These are phyloP conservation scores for Zizania palustris DNA, from an alignment of 202 grass and related monocot species.

Conservation along the genomic window DNA sequence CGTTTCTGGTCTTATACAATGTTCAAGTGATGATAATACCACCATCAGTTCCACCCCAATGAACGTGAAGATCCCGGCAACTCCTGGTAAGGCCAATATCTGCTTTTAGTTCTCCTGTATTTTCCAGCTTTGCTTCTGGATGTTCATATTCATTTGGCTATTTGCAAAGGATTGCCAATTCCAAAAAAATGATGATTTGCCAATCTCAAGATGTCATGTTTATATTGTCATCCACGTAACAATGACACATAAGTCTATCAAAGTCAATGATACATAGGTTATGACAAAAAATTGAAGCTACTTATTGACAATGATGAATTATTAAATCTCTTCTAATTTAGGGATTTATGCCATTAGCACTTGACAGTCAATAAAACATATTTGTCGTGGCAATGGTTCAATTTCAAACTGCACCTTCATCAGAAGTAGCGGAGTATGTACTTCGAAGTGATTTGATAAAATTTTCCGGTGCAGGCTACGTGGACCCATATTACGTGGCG, in stretches of 20 bases:
- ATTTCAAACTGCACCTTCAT: background rate
- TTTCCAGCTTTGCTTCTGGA: background rate
- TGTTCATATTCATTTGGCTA: background rate
- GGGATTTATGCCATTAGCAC: background rate
- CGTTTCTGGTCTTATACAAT: constrained; percentile 58
- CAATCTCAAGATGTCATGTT: no score
- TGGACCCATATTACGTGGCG: constrained; percentile 73
- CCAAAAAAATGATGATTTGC: no score
- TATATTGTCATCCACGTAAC: no score
- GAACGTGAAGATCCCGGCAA: constrained; percentile 56
- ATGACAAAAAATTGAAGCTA: no score
- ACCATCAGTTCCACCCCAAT: constrained; percentile 33
- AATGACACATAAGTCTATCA: no score
- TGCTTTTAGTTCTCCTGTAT: background rate
- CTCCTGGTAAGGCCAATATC: constrained; percentile 60
- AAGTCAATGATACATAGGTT: no score
- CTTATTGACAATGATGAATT: no score
- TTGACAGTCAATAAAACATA: constrained; percentile 1
- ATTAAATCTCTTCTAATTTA: background rate
- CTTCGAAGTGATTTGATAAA: background rate
- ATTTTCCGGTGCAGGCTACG: constrained; percentile 57
- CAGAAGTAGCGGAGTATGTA: background rate
- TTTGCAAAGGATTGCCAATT: background rate
- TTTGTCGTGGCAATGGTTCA: constrained; percentile 16
- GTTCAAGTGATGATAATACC: constrained; percentile 38